Evolutionary conservation across 2,329 filamentous ascomycete genomes (phyloP), one percentile per base, ranked within the genome.

Genomic region (Daldinia sp.): DNA sequence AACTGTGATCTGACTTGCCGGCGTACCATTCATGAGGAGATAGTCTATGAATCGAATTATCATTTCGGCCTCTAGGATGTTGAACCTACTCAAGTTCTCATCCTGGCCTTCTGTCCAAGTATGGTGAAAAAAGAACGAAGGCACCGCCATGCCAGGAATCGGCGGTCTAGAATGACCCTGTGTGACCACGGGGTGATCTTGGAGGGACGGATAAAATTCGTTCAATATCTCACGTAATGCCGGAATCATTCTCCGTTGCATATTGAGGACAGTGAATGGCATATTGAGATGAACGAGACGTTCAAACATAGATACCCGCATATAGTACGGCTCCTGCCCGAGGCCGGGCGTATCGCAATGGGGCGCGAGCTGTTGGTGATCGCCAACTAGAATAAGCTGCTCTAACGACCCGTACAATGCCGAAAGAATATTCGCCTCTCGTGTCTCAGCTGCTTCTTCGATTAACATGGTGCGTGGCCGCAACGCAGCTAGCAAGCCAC

Each of bases 221-320:
- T 81, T 80, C 1, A 87, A 76, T 2, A 87, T 74, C 6, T 78
- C 64, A 0, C 85, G 80, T 12, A 87, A 76, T 39, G 77, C 75
- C 0, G 85, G 83, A 2, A 81, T 79, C 85, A 87, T 88, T 23
- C 86, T 81, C 44, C 93, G 88, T 77, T 97, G 93, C 57, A 88
- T 84, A 1, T 84, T 86, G 0, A 97, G 83, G 60, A 88, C 88
- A 1, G 86, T 85, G 74, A 87, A 93, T 0, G 88, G 86, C 18
- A 94, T 80, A 0, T 83, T 76, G 15, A 92, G 88, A 4, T 84
- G 82, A n/a, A 96, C 86, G 13, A 97, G 83, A 0, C 93, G 86
- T 79, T 97, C 92, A 73, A 97, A 97, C 73, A 97, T 85, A 0
- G 93, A 96, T 0, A 93, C 80, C 35, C 92, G 88, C 39, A 96